Conservation (phyloP, 768 basidiomycete species). For the Ephemerocybe angulata region DNA sequence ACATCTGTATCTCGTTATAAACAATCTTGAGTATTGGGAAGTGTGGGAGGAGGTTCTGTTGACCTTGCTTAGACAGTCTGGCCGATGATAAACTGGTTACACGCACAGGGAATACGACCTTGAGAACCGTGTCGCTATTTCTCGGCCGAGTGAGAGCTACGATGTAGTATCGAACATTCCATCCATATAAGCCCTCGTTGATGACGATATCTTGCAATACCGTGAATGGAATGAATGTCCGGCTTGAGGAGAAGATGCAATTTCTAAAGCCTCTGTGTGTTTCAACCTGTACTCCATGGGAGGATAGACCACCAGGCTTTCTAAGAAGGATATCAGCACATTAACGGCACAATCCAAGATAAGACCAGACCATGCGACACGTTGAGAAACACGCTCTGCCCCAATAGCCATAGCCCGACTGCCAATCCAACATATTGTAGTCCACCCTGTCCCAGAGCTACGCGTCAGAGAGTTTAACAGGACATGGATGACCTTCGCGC, state of each 20-base stretch:
- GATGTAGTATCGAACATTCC: constrained; percentile 71
- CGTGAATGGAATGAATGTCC: constrained; percentile 58
- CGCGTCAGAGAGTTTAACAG: neutral
- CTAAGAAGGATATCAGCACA: constrained; percentile 29
- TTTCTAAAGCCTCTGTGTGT: constrained; percentile 57
- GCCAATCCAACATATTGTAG: neutral
- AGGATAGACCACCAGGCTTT: constrained; percentile 66
- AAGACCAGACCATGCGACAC: constrained; percentile 1
- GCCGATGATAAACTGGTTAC: neutral
- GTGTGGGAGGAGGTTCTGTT: constrained; percentile 61
- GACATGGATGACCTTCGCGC: neutral
- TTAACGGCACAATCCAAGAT: constrained; percentile 16
- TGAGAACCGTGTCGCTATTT: constrained; percentile 30
- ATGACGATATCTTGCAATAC: constrained; percentile 61
- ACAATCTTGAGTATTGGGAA: constrained; percentile 58
- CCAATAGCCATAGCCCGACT: neutral
- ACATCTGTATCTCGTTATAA: constrained; percentile 57
- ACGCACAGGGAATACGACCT: constrained; percentile 61
- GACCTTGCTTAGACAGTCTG: neutral
- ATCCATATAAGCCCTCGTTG: constrained; percentile 68
- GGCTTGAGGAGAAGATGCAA: constrained; percentile 31
- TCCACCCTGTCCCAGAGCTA: neutral
- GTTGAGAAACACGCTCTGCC: neutral
- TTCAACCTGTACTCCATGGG: constrained; percentile 74
- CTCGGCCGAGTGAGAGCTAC: constrained; percentile 39